Base-by-base conservation (phyloP, 176 grass and related monocot genomes). In the Panicum miliaceum region DNA sequence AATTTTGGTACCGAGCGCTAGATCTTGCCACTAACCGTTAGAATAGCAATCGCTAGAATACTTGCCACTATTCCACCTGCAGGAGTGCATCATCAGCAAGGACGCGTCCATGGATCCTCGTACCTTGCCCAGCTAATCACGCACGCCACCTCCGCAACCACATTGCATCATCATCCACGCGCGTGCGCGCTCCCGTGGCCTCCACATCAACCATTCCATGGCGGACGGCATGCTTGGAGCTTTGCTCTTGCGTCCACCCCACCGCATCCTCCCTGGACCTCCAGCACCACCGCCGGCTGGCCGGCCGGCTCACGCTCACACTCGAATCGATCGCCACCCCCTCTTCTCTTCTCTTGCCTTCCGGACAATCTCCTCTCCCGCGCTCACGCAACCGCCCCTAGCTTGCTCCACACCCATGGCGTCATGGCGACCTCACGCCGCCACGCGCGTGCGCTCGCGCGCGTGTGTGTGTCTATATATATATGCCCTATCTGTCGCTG, bases 291-390 rank as follows among this genome's bases (percentile, higher is more conserved):
- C 68, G 46, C 45, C 29, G 29, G 29, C 50, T 0, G 50, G 51
- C 22, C 2, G n/a, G 12, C 68, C 14, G 16, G 4, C 59, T 27
- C 5, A n/a, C 29, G 34, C 18, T 41, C 76, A 34, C 56, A 6
- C 22, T 53, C 29, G 8, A 15, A 36, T 15, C 40, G 26, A 27
- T 22, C 22, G 23, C 63, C 18, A 6, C 0, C 47, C 1, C 4
- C 7, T 60, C 36, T n/a, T n/a, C n/a, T 25, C 51, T 35, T 91
- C 42, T 78, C 91, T 91, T 93, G 85, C 82, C 91, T 94, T 94
- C 75, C 82, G 78, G 82, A 86, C 86, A 89, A 94, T 76, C 76
- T 77, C 25, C 58, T 37, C 85, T 81, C 68, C 70, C 78, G 48
- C 52, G 82, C 53, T 71, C 67, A 93, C 85, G 82, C 78, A 84